Conservation (phyloP, 768 basidiomycete genomes). For the Psilocybe cubensis region DNA sequence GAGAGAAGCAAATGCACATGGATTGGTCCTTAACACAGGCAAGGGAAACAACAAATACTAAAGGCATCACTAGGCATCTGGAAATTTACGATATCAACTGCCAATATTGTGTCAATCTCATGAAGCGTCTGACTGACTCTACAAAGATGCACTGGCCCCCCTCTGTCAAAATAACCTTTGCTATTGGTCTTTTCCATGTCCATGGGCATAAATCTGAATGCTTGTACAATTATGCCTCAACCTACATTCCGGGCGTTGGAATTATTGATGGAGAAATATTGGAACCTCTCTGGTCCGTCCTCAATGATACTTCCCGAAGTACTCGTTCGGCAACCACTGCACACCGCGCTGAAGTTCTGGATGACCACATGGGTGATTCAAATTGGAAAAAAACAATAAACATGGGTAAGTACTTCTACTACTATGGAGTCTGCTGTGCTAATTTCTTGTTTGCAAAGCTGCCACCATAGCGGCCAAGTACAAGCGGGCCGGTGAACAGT, state of each 20-base stretch:
- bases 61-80: neutral
- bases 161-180: neutral
- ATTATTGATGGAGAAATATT: constrained; percentile 33
- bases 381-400: constrained; percentile 34
- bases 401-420: constrained; percentile 19
- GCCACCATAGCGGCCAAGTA: neutral
- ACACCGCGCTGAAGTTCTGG: constrained; percentile 27
- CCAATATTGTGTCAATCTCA: neutral
- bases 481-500: neutral
- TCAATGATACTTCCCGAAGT: constrained; percentile 27
- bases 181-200: constrained; percentile 26
- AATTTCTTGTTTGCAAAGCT: constrained; percentile 5
- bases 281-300: constrained; percentile 31
- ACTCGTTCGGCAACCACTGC: constrained; percentile 24
- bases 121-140: neutral
- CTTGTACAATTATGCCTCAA: constrained; percentile 23
- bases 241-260: constrained; percentile 30
- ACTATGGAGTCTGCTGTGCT: too few relatives aligned
- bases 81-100: neutral
- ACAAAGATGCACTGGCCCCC: neutral
- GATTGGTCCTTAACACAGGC: neutral
- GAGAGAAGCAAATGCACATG: constrained; percentile 5
- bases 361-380: constrained; percentile 30
- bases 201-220: constrained; percentile 30
- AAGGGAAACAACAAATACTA: neutral